Conservation (phyloP, 805 yeast species). For the Sugiyamaella smithiae region DNA sequence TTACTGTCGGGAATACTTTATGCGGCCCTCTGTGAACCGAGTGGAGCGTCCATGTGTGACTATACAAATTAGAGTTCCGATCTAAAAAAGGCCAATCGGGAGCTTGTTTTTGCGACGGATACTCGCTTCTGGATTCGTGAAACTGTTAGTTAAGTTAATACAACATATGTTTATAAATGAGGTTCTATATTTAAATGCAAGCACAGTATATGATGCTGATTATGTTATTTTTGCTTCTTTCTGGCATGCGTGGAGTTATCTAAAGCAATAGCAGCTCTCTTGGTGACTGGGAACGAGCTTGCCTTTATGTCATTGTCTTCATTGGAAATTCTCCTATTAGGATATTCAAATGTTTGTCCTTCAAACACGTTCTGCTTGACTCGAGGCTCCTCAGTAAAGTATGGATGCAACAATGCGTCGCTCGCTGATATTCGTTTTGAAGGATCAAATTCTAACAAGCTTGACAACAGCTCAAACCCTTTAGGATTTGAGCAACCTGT, state of each 20-base stretch:
- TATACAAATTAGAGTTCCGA: too few species aligned
- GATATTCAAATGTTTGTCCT: slow-evolving; percentile 69
- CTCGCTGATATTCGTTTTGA: slow-evolving; percentile 72
- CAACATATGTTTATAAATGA: too few species aligned
- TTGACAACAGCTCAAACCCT: slow-evolving; percentile 63
- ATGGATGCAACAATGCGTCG: slow-evolving; percentile 73
- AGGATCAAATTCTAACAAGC: slow-evolving; percentile 80
- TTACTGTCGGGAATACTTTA: too few species aligned
- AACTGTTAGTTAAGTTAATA: too few species aligned
- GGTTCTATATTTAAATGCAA: too few species aligned
- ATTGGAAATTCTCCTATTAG: slow-evolving; percentile 79
- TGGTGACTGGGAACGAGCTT: slow-evolving; percentile 33
- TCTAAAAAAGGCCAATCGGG: too few species aligned
- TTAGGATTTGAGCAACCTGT: slow-evolving; percentile 71
- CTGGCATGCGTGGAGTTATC: slow-evolving; percentile 23
- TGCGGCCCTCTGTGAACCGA: too few species aligned
- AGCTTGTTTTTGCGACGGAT: too few species aligned
- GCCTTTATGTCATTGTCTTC: slow-evolving; percentile 76
- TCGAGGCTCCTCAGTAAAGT: slow-evolving; percentile 67
- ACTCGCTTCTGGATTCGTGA: too few species aligned
- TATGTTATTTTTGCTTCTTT: slow-evolving; percentile 26
- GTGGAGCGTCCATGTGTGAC: too few species aligned
- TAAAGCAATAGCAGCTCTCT: slow-evolving; percentile 31
- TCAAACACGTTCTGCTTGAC: slow-evolving; percentile 79
- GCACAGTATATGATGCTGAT: too few species aligned